Conservation (phyloP, 768 basidiomycete genomes). For the Hortiboletus campestris region DNA sequence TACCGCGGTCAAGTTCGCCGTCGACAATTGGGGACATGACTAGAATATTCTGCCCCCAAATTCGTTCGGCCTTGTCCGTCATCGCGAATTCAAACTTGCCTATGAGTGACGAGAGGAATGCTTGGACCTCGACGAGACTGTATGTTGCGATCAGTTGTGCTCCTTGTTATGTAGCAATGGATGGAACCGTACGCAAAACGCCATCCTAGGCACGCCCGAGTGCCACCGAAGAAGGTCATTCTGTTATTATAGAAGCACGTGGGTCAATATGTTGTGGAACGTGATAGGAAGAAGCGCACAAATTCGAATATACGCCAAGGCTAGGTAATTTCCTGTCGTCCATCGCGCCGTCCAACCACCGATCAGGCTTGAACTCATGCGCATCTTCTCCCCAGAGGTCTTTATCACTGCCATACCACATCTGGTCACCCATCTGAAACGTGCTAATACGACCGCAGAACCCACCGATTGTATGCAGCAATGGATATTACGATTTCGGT, state of each 20-base stretch:
- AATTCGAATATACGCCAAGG: conserved; percentile 14
- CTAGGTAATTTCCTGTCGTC: conserved; percentile 4
- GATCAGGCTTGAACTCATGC: conserved; percentile 16
- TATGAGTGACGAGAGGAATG: conserved; percentile 52
- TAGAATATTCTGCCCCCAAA: conserved; percentile 24
- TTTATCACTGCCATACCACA: conserved; percentile 6
- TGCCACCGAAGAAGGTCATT: conserved; percentile 17
- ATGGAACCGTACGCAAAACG: conserved; percentile 25
- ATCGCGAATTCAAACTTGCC: conserved; percentile 49
- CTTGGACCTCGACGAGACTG: conserved; percentile 50
- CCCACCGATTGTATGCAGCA: conserved; percentile 54
- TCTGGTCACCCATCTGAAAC: neutral
- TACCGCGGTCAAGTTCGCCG: conserved; percentile 30
- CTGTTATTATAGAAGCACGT: neutral
- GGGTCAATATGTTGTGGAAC: neutral
- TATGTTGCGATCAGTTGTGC: neutral
- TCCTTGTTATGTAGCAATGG: neutral
- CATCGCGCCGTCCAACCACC: conserved; percentile 3
- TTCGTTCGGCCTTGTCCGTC: conserved; percentile 25
- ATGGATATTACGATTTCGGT: conserved; percentile 49
- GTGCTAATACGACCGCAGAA: neutral
- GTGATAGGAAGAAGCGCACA: neutral
- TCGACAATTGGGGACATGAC: conserved; percentile 36
- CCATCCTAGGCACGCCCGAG: conserved; percentile 24
- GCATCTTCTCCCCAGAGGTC: conserved; percentile 30